Percentiles rank a stretch among this genome's conserved stretches.
These are phyloP conservation scores for Capsicum chinense DNA, from an alignment of 257 asterid genomes.

Conservation along the genomic window DNA sequence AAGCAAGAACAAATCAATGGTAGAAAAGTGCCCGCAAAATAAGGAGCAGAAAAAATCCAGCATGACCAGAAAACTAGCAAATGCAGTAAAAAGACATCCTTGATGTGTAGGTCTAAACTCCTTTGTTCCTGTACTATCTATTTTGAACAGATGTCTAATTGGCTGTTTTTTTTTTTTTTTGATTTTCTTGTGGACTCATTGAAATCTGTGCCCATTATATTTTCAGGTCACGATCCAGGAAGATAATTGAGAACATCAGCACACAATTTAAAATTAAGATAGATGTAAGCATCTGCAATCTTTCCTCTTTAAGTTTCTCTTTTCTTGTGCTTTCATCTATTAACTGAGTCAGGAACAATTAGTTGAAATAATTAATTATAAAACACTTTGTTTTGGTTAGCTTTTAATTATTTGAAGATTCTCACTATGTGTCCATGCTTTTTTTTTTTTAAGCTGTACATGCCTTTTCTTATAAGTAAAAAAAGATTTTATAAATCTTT, in stretches of 20 bases:
- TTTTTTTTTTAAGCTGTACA: background rate
- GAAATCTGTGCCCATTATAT: slow-evolving; percentile 27
- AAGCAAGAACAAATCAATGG: no score
- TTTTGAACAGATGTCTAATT: background rate
- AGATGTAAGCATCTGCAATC: slow-evolving; percentile 56
- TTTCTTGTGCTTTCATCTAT: slow-evolving; percentile 18
- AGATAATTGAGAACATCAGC: slow-evolving; percentile 65
- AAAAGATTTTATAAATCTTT: background rate
- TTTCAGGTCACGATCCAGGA: slow-evolving; percentile 76
- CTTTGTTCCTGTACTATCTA: slow-evolving; percentile 1
- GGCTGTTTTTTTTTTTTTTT: background rate
- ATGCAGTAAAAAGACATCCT: slow-evolving; percentile 6
- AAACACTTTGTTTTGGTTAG: slow-evolving; percentile 17
- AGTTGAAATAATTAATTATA: slow-evolving; percentile 10
- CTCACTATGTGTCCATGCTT: background rate
- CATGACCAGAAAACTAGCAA: slow-evolving; percentile 10
- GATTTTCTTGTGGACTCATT: background rate
- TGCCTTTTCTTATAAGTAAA: background rate
- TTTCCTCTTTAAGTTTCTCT: slow-evolving; percentile 5
- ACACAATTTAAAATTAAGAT: slow-evolving; percentile 63
- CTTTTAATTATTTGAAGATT: slow-evolving; percentile 9
- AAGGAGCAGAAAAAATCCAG: background rate
- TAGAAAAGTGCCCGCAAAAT: background rate
- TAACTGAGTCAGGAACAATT: background rate
- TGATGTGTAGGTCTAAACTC: background rate